Conservation (phyloP, 495 filamentous ascomycete genomes). For the Amphirosellinia nigrospora region DNA sequence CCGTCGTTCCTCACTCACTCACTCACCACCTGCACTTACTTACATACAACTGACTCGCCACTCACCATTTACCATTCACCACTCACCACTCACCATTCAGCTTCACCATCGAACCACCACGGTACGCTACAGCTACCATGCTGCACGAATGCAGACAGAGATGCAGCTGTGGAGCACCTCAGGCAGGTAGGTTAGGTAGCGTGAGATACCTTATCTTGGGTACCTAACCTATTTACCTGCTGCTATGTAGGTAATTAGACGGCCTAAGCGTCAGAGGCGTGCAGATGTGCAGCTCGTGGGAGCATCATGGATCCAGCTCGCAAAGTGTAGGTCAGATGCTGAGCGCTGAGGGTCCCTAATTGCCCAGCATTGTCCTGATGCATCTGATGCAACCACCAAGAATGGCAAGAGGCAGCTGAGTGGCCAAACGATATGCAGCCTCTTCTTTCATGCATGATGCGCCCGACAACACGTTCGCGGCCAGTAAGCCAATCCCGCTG, state of each 20-base stretch:
- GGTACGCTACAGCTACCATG: slow-evolving; percentile 10
- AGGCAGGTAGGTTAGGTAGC: not conserved
- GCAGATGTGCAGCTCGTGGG: slow-evolving; percentile 4
- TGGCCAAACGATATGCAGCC: slow-evolving; percentile 41
- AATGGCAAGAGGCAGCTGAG: slow-evolving; percentile 37
- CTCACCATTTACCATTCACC: not conserved
- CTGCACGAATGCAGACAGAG: slow-evolving; percentile 7
- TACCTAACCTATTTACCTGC: not conserved
- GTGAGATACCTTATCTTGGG: not conserved
- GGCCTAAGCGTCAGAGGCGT: slow-evolving; percentile 14
- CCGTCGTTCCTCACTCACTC: not conserved
- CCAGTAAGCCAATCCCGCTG: slow-evolving; percentile 43
- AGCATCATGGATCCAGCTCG: slow-evolving; percentile 32
- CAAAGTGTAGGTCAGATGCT: slow-evolving; percentile 40
- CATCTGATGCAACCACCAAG: slow-evolving; percentile 43
- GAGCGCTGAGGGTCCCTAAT: slow-evolving; percentile 25
- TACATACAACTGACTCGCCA: not conserved
- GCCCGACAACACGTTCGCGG: slow-evolving; percentile 37
- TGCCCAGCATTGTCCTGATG: slow-evolving; percentile 41
- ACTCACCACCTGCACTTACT: not conserved
- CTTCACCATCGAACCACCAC: slow-evolving; percentile 17
- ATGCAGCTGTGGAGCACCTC: slow-evolving; percentile 17
- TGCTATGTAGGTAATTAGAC: not conserved
- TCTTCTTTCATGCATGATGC: slow-evolving; percentile 40
- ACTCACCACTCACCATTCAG: slow-evolving; percentile 14